Percentiles rank a stretch among this genome's conserved stretches.
These are phyloP conservation scores for Brasilioporus rufonigricans DNA, from an alignment of 768 basidiomycete genomes.

Conservation along the genomic window DNA sequence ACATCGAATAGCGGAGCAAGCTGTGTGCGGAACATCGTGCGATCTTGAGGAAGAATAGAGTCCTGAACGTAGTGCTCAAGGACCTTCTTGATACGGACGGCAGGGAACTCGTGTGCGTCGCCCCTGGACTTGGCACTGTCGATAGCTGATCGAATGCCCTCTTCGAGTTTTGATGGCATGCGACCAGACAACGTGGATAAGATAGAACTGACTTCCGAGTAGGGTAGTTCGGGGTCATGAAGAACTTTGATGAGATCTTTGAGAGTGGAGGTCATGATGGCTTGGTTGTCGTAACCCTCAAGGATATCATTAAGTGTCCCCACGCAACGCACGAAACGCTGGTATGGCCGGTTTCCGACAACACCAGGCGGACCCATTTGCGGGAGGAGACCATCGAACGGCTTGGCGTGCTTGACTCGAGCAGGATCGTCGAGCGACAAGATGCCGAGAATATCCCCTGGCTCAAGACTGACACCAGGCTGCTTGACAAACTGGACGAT, in stretches of 20 bases:
- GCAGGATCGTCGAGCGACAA: slow-evolving; percentile 93
- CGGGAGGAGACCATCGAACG: slow-evolving; percentile 93
- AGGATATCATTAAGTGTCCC: slow-evolving; percentile 86
- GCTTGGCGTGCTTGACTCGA: slow-evolving; percentile 97
- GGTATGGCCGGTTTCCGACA: slow-evolving; percentile 86
- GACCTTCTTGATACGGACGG: slow-evolving; percentile 77
- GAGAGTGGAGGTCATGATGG: slow-evolving; percentile 80
- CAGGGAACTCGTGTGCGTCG: slow-evolving; percentile 85
- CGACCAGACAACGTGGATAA: slow-evolving; percentile 89
- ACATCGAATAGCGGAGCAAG: slow-evolving; percentile 69
- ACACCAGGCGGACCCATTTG: slow-evolving; percentile 83
- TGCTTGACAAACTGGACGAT: slow-evolving; percentile 96
- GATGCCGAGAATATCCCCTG: slow-evolving; percentile 97
- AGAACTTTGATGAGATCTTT: slow-evolving; percentile 85
- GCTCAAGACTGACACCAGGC: slow-evolving; percentile 93
- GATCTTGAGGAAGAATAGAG: slow-evolving; percentile 76
- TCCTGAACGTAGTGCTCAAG: slow-evolving; percentile 85
- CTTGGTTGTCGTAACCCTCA: slow-evolving; percentile 95
- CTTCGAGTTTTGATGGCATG: slow-evolving; percentile 90
- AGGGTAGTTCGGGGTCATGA: slow-evolving; percentile 84
- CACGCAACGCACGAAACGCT: slow-evolving; percentile 72
- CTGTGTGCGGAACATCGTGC: slow-evolving; percentile 72
- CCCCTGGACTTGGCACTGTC: slow-evolving; percentile 74
- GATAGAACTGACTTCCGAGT: slow-evolving; percentile 78
- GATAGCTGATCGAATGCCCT: slow-evolving; percentile 73